phyloP scores from a whole-genome alignment of 2,329 filamentous ascomycete genomes.

The Talaromyces piceae region DNA sequence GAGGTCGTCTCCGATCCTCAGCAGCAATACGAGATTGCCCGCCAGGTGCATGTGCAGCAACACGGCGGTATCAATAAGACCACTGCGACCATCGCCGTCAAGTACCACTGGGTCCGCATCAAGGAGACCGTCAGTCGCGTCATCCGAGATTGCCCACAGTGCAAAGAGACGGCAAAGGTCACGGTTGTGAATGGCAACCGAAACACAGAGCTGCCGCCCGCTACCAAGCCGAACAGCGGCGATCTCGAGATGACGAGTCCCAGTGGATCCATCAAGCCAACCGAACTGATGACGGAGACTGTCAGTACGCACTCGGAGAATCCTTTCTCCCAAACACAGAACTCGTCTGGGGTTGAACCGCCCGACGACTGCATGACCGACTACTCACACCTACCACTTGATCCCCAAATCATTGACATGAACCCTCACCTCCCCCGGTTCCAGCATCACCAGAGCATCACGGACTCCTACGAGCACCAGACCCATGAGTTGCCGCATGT shows the following conservation, averaged over 20 bases:
- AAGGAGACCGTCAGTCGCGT: conserved; percentile 95
- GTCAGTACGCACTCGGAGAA: conserved; percentile 22
- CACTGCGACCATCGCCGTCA: conserved; percentile 84
- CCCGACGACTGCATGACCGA: conserved; percentile 32
- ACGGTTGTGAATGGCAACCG: conserved; percentile 28
- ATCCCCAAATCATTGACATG: conserved; percentile 54
- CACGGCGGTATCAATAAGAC: conserved; percentile 98
- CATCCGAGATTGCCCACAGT: conserved; percentile 83
- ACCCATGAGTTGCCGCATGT: conserved; percentile 24
- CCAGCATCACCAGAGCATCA: conserved; percentile 31
- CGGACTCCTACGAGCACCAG: conserved; percentile 26
- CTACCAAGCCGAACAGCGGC: conserved; percentile 11
- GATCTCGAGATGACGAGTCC: conserved; percentile 6
- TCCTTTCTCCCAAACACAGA: conserved; percentile 25
- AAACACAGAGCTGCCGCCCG: conserved; percentile 18
- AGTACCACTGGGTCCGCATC: conserved; percentile 95
- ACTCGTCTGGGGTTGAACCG: conserved; percentile 27
- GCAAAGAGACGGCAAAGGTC: conserved; percentile 68
- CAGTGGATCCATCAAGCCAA: conserved; percentile 5
- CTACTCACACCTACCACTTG: conserved; percentile 48
- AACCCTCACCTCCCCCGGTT: conserved; percentile 37
- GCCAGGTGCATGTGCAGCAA: conserved; percentile 62
- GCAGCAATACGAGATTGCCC: conserved; percentile 83
- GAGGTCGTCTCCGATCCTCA: conserved; percentile 89
- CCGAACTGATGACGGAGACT: conserved; percentile 19